Evolutionary conservation across 1,284 basidiomycete genomes (phyloP).

Genomic region (Somion occarium): DNA sequence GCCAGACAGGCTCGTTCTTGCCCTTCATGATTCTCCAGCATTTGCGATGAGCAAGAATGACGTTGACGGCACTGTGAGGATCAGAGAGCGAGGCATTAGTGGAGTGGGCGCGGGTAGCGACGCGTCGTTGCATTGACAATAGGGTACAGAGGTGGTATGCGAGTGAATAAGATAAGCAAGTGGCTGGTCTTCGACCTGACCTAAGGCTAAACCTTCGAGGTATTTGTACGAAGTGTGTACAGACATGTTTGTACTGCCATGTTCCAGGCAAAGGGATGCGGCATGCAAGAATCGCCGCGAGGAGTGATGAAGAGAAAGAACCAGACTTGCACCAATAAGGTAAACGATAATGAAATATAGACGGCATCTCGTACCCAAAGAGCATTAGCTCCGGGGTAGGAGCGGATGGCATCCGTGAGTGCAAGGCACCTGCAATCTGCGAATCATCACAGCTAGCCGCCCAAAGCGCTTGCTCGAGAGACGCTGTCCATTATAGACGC

Average conservation of each 20-base stretch:
- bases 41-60: constrained; percentile 47
- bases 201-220: not conserved
- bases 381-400: not conserved
- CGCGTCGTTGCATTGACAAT: not conserved
- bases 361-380: not conserved
- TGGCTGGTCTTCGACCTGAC: no score
- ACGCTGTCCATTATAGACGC: not conserved
- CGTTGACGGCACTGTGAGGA: constrained; percentile 13
- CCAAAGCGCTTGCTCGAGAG: not conserved
- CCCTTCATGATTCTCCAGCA: constrained; percentile 65
- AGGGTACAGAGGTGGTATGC: not conserved
- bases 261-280: not conserved
- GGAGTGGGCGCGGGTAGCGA: constrained; percentile 2
- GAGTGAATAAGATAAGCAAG: not conserved
- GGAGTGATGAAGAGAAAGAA: not conserved
- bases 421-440: not conserved
- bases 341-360: no score
- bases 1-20: constrained; percentile 61
- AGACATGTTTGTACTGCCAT: not conserved
- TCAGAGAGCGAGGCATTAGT: constrained; percentile 1
- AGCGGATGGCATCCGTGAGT: not conserved
- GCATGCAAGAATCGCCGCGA: not conserved
- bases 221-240: not conserved
- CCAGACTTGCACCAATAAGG: not conserved
- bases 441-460: not conserved